These are phyloP conservation scores for Thelephora aurantiotincta DNA, from an alignment of 768 basidiomycete species.

Conservation along the genomic window DNA sequence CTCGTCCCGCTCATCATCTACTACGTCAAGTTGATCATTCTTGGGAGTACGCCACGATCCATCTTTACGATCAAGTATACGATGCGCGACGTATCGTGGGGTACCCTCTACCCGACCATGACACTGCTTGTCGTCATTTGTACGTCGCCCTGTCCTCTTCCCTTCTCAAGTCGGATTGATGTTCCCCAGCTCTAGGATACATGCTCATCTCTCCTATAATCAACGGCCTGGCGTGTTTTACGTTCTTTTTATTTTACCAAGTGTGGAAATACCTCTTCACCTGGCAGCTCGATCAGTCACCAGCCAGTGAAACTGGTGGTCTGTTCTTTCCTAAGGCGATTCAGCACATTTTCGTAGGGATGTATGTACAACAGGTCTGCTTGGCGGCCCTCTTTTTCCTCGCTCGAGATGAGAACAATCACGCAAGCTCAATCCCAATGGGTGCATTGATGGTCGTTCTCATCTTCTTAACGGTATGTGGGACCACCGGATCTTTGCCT, in stretches of 20 bases:
- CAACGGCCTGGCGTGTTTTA: constrained; percentile 72
- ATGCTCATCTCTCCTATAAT: constrained; percentile 87
- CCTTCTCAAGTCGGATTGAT: constrained; percentile 1
- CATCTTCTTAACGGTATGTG: constrained; percentile 68
- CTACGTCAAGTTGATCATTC: constrained; percentile 79
- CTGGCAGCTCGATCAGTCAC: constrained; percentile 52
- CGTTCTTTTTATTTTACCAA: constrained; percentile 76
- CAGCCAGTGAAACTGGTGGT: constrained; percentile 72
- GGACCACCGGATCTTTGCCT: neutral
- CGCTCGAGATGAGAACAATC: constrained; percentile 34
- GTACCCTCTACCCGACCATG: constrained; percentile 56
- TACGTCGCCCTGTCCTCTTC: constrained; percentile 18
- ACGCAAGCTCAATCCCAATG: constrained; percentile 51
- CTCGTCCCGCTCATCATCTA: constrained; percentile 66
- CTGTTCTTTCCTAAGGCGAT: constrained; percentile 93
- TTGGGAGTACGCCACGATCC: constrained; percentile 81
- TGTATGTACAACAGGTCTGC: constrained; percentile 86
- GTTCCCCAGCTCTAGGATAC: constrained; percentile 50
- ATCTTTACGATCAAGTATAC: constrained; percentile 76
- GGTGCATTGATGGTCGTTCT: constrained; percentile 78
- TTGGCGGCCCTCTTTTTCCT: constrained; percentile 88
- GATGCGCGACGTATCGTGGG: constrained; percentile 56
- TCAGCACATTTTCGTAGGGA: constrained; percentile 83
- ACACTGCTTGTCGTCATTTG: constrained; percentile 78
- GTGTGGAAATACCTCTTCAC: constrained; percentile 47